Evolutionary conservation across 1,139 yeast species (phyloP), one percentile per base, ranked within the genome.

Genomic region (Sugiyamaella pinicola): DNA sequence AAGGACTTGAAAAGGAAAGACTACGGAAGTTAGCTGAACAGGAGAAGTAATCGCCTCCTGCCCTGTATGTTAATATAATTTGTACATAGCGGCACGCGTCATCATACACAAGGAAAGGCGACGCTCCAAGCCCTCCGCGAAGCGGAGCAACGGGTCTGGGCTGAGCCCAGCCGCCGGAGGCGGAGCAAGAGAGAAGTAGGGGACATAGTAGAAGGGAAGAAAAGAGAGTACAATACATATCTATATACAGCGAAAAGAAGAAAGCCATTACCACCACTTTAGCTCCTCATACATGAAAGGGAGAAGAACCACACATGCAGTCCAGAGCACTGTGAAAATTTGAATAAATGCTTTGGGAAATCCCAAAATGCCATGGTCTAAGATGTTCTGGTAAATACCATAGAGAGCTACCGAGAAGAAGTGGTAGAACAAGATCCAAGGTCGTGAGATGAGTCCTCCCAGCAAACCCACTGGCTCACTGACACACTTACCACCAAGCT

Each of bases 351-450:
- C 93, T 47, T 85, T 47, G 5, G 95, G 96, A 63, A 86, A 77
- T n/a, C 87, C 83, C 0, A 75, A 53, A 13, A 82, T 44, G 1
- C 97, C 96, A 56, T 83, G 78, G 29, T 78, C 82, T 24, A 67
- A 66, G 63, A 87, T 83, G 70, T 91, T 89, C 61, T 85, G 69
- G 65, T 79, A 83, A 53, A 91, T 82, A 7, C 93, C 80, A 69
- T 87, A 91, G 64, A 91, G 81, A 1, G 97, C 98, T 49, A 93
- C 98, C 51, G 86, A 78, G 71, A 89, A 88, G 69, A 93, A 93
- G 63, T 91, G 96, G 69, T 83, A 81, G 64, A 95, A 84, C 56
- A 93, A 76, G 44, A 82, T 67, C 70, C 81, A 74, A 21, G 96
- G 96, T 64, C 76, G 79, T 44, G 96, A 95, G 54, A 82, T 71